Conservation (phyloP, 805 yeast species). For the Kockiozyma suomiensis region DNA sequence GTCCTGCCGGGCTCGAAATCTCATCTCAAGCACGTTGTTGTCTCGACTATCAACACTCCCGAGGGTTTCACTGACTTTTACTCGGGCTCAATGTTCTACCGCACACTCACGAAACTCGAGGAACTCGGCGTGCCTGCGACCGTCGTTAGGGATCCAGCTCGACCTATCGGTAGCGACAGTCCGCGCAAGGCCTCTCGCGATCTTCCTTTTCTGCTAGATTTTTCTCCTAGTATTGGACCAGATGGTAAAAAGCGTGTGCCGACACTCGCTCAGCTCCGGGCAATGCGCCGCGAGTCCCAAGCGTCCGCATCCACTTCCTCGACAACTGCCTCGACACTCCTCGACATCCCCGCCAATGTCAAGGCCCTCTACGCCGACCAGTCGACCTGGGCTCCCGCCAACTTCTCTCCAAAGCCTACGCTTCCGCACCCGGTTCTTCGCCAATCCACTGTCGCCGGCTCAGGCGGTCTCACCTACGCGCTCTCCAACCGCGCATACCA, state of each 20-base stretch:
- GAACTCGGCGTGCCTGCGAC: constrained; percentile 20
- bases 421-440: constrained; percentile 8
- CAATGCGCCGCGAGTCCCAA: not conserved
- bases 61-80: constrained; percentile 27
- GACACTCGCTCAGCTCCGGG: not conserved
- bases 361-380: not conserved
- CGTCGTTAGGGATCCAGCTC: not conserved
- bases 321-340: not conserved
- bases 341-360: not conserved
- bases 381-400: not conserved
- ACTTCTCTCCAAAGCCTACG: not conserved
- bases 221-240: no score
- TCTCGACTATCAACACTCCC: constrained; percentile 21
- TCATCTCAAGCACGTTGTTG: constrained; percentile 7
- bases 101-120: constrained; percentile 11
- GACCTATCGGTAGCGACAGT: no score
- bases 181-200: not conserved
- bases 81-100: constrained; percentile 11
- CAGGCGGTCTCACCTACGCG: constrained; percentile 15
- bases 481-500: constrained; percentile 12
- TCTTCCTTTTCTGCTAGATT: no score
- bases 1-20: not conserved
- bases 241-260: not conserved
- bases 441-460: constrained; percentile 1
- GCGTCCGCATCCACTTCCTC: not conserved